A percentile compares a stretch with the other conserved stretches of the same genome.
Evolutionary conservation across 495 filamentous ascomycete genomes (phyloP).

Genomic region (Penicillium herquei): DNA sequence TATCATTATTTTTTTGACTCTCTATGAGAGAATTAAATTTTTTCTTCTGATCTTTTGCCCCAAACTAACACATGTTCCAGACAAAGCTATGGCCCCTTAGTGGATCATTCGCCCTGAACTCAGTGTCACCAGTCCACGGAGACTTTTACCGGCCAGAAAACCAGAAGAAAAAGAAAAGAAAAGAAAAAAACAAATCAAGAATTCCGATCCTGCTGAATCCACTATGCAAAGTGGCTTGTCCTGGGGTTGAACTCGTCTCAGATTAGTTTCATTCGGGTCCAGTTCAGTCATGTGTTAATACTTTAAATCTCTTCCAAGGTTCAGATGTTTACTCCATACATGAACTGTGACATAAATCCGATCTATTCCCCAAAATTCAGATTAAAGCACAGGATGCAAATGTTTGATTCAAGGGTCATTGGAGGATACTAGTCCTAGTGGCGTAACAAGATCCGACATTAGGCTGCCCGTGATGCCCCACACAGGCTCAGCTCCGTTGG

Average conservation of each 20-base stretch:
- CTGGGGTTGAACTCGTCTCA: background rate
- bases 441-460: too few species aligned
- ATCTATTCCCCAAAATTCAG: too few species aligned
- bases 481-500: too few species aligned
- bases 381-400: too few species aligned
- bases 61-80: background rate
- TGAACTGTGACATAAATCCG: too few species aligned
- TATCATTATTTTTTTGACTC: background rate
- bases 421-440: too few species aligned
- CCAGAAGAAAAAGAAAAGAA: background rate
- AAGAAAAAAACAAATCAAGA: background rate
- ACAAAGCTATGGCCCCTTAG: background rate
- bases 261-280: background rate
- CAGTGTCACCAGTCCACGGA: conserved; percentile 14
- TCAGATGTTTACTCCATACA: background rate
- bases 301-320: background rate
- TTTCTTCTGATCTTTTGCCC: too few species aligned
- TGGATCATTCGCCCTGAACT: conserved; percentile 4
- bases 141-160: conserved; percentile 19
- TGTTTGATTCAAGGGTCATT: too few species aligned
- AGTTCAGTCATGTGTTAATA: background rate
- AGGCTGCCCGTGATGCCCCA: too few species aligned
- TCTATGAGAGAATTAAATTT: too few species aligned
- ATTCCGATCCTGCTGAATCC: background rate
- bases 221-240: background rate